Evolutionary conservation across 1,139 yeast species (phyloP).

Genomic region (Pichia sp.): DNA sequence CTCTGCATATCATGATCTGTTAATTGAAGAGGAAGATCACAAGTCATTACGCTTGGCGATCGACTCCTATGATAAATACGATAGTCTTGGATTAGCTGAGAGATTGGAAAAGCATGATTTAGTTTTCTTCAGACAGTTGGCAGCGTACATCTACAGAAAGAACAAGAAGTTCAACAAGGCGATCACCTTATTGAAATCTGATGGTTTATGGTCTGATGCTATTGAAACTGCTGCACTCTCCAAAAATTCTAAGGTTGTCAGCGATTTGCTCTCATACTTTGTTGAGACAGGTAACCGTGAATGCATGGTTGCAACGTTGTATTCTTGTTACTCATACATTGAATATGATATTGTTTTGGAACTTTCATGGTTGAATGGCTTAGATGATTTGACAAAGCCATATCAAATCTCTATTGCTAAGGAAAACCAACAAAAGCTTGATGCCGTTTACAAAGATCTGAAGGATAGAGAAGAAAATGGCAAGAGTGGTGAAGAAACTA

Average conservation of each 20-base stretch:
- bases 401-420: constrained; percentile 76
- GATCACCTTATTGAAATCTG: constrained; percentile 80
- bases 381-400: constrained; percentile 78
- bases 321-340: constrained; percentile 75
- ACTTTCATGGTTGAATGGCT: constrained; percentile 82
- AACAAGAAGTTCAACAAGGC: constrained; percentile 92
- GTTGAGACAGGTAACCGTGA: constrained; percentile 97
- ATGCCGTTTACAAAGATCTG: constrained; percentile 62
- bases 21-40: constrained; percentile 95
- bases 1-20: constrained; percentile 88
- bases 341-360: constrained; percentile 82
- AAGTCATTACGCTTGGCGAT: constrained; percentile 82
- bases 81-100: constrained; percentile 85
- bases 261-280: constrained; percentile 82
- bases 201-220: constrained; percentile 92
- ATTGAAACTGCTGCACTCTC: constrained; percentile 89
- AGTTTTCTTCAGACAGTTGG: constrained; percentile 91
- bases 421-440: constrained; percentile 65
- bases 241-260: constrained; percentile 71
- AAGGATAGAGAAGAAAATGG: constrained; percentile 59
- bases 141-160: constrained; percentile 89
- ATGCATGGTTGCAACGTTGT: constrained; percentile 86
- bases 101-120: constrained; percentile 88
- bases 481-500: constrained; percentile 44
- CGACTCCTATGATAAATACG: constrained; percentile 86